Percentiles rank a stretch among this genome's conserved stretches.
Evolutionary conservation across 2,329 filamentous ascomycete species (phyloP).

Genomic region (Ceratocystis diversiconidia): DNA sequence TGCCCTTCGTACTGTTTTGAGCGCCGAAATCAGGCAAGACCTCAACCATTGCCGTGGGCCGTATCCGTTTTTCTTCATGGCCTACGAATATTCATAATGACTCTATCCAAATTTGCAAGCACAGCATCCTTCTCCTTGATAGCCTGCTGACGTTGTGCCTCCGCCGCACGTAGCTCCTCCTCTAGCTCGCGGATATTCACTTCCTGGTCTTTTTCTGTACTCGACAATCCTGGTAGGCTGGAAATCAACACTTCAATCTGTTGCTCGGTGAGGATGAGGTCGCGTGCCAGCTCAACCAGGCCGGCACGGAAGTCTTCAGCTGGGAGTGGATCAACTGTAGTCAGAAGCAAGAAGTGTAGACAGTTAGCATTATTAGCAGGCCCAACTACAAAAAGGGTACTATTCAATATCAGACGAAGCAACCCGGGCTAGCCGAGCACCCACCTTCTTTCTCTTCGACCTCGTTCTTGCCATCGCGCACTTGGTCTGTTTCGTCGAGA

Average conservation of each 20-base stretch:
- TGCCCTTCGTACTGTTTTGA: background rate
- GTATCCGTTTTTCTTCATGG: constrained; percentile 31
- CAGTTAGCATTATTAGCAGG: too few species aligned
- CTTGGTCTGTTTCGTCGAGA: constrained; percentile 42
- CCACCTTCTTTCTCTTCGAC: constrained; percentile 38
- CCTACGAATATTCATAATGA: constrained; percentile 45
- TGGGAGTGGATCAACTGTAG: constrained; percentile 44
- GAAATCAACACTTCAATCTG: constrained; percentile 69
- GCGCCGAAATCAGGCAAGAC: background rate
- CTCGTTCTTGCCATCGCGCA: constrained; percentile 44
- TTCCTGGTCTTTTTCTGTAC: constrained; percentile 64
- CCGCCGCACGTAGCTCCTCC: constrained; percentile 48
- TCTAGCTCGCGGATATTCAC: constrained; percentile 50
- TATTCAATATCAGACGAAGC: too few species aligned
- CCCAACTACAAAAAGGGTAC: too few species aligned
- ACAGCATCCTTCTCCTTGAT: constrained; percentile 50
- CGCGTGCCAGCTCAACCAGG: constrained; percentile 58
- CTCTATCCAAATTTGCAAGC: constrained; percentile 43
- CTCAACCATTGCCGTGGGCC: background rate
- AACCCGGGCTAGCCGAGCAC: constrained; percentile 1
- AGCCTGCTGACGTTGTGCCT: constrained; percentile 47
- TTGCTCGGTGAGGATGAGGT: constrained; percentile 66
- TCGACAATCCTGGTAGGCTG: constrained; percentile 60
- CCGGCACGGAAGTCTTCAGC: constrained; percentile 51
- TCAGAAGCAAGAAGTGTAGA: background rate